Conservation (phyloP, 176 grass and related monocot genomes). For the Carex pumila region DNA sequence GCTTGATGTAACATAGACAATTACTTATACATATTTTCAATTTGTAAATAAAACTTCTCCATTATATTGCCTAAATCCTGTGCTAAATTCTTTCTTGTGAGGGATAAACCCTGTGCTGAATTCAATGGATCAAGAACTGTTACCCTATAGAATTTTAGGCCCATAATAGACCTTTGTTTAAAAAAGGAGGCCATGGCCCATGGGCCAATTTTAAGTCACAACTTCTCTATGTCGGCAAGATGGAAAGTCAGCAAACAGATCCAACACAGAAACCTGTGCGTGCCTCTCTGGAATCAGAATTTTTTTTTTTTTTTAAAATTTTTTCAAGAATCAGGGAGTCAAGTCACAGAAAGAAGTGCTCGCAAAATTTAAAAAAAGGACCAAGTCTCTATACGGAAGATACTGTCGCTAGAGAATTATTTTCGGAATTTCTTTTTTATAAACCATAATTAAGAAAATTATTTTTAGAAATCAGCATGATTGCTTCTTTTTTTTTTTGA, state of each 20-base stretch:
- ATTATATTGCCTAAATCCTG: neutral
- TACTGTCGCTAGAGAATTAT: neutral
- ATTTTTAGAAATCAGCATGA: no score
- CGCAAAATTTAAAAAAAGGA: neutral
- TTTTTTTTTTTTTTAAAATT: no score
- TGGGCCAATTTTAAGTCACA: neutral
- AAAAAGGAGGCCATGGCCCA: neutral
- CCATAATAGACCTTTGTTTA: neutral
- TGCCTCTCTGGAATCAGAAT: neutral
- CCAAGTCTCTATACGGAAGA: neutral
- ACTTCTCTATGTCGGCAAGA: neutral
- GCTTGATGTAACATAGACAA: conserved; percentile 1
- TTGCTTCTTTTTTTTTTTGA: no score
- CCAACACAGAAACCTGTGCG: neutral
- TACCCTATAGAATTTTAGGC: neutral
- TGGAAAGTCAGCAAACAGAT: neutral
- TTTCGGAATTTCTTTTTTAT: no score
- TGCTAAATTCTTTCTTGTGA: neutral
- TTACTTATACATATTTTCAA: neutral
- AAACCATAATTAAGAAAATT: no score
- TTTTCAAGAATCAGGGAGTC: no score
- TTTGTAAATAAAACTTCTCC: neutral
- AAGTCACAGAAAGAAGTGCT: neutral
- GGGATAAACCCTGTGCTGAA: neutral
- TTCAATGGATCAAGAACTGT: neutral